Conservation (phyloP, 495 filamentous ascomycete genomes). For the Penicillium paxilli region DNA sequence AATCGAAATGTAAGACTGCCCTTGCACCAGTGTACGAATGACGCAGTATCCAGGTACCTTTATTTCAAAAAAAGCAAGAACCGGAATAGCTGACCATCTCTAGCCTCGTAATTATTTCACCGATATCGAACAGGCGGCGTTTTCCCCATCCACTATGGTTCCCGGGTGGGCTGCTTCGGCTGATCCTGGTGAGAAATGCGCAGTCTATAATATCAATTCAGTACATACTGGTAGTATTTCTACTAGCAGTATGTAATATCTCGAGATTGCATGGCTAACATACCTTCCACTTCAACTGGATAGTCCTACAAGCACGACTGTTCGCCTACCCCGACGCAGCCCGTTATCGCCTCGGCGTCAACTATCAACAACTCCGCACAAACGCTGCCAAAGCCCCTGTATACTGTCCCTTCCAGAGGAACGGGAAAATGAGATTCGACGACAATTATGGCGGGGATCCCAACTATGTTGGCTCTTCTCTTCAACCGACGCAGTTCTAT, state of each 20-base stretch:
- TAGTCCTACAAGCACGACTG: slow-evolving; percentile 66
- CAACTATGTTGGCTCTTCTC: slow-evolving; percentile 51
- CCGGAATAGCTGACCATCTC: too few relatives aligned
- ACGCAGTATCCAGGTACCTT: too few relatives aligned
- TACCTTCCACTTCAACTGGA: neutral
- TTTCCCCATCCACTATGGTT: slow-evolving; percentile 52
- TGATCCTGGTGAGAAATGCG: slow-evolving; percentile 37
- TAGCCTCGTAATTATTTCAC: slow-evolving; percentile 49
- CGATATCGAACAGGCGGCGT: slow-evolving; percentile 52
- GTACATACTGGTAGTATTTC: too few relatives aligned
- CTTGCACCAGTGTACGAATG: too few relatives aligned
- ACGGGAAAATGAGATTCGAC: slow-evolving; percentile 63
- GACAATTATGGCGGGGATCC: slow-evolving; percentile 64
- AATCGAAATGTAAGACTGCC: slow-evolving; percentile 29
- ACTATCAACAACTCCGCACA: slow-evolving; percentile 56
- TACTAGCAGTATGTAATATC: too few relatives aligned
- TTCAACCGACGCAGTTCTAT: slow-evolving; percentile 20
- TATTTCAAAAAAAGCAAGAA: too few relatives aligned
- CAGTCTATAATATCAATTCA: too few relatives aligned
- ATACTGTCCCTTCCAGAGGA: slow-evolving; percentile 71
- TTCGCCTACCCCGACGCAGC: slow-evolving; percentile 71
- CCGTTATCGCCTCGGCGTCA: slow-evolving; percentile 66
- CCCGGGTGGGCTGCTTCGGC: slow-evolving; percentile 45
- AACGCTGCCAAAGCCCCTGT: slow-evolving; percentile 33
- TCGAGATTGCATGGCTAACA: too few relatives aligned